Percentiles rank a stretch among this genome's conserved stretches.
Evolutionary conservation across 2,329 filamentous ascomycete species (phyloP).

Genomic region (Pyricularia sp.): DNA sequence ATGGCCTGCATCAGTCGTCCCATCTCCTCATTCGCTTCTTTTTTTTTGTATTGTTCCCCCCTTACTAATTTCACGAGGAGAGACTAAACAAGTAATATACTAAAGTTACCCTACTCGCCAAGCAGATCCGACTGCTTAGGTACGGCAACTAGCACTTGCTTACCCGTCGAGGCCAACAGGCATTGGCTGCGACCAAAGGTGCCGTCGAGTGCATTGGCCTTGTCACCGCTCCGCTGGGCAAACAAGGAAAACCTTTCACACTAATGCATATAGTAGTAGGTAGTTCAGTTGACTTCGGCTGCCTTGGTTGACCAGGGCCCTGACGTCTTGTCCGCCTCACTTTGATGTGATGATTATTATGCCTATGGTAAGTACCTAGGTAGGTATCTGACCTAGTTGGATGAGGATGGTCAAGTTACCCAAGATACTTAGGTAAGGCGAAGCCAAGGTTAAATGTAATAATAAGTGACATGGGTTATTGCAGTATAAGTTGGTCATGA

Average conservation of each 20-base stretch:
- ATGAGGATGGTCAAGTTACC: not conserved
- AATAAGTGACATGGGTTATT: not conserved
- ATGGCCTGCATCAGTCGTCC: not conserved
- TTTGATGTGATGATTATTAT: not conserved
- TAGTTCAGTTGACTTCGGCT: not conserved
- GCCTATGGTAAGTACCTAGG: not conserved
- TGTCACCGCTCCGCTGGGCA: not conserved
- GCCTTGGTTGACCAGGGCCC: not conserved
- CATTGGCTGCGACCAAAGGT: not conserved
- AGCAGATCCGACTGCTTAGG: not conserved
- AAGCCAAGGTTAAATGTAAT: not conserved
- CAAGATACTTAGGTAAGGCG: not conserved
- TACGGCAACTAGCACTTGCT: not conserved
- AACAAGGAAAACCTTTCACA: not conserved
- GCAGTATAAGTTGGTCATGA: not conserved
- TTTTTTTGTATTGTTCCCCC: not conserved
- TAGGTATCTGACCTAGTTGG: not conserved
- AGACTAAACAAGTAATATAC: not conserved
- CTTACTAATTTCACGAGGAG: not conserved
- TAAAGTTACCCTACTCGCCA: not conserved
- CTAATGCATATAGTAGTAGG: not conserved
- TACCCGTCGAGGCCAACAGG: not conserved
- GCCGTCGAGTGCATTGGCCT: not conserved
- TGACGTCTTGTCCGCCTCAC: not conserved
- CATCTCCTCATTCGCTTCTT: not conserved